phyloP scores from a whole-genome alignment of 2,329 filamentous ascomycete genomes.

The Neurospora sp. region DNA sequence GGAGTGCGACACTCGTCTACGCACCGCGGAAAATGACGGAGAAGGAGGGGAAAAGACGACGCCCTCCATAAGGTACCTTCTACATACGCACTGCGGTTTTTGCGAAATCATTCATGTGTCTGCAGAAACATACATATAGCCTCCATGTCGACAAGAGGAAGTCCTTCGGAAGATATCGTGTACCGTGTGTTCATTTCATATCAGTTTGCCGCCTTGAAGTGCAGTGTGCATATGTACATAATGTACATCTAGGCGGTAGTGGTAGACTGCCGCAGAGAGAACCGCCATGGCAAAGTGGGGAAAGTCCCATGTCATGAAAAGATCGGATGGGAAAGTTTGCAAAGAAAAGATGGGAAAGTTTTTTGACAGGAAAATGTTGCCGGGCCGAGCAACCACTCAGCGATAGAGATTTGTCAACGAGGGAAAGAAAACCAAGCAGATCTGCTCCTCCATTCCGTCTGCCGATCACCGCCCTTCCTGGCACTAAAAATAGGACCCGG shows the following conservation, averaged over 20 bases:
- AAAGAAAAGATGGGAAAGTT: not conserved
- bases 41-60: not conserved
- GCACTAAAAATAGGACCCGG: not conserved
- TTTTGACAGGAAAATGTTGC: not conserved
- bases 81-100: not conserved
- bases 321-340: not conserved
- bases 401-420: not conserved
- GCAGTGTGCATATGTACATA: not conserved
- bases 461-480: not conserved
- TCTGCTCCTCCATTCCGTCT: not conserved
- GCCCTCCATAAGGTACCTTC: too few relatives aligned
- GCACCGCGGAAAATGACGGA: not conserved
- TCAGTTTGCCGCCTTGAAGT: too few relatives aligned
- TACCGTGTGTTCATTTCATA: too few relatives aligned
- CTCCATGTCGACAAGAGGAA: not conserved
- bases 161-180: not conserved
- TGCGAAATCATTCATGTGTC: not conserved
- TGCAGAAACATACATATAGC: not conserved
- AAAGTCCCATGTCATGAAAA: not conserved
- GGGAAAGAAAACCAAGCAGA: not conserved
- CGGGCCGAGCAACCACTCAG: not conserved
- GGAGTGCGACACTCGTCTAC: not conserved
- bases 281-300: not conserved
- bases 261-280: not conserved
- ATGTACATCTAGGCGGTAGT: not conserved